phyloP scores from a whole-genome alignment of 495 filamentous ascomycete genomes.

The Choiromyces venosus region DNA sequence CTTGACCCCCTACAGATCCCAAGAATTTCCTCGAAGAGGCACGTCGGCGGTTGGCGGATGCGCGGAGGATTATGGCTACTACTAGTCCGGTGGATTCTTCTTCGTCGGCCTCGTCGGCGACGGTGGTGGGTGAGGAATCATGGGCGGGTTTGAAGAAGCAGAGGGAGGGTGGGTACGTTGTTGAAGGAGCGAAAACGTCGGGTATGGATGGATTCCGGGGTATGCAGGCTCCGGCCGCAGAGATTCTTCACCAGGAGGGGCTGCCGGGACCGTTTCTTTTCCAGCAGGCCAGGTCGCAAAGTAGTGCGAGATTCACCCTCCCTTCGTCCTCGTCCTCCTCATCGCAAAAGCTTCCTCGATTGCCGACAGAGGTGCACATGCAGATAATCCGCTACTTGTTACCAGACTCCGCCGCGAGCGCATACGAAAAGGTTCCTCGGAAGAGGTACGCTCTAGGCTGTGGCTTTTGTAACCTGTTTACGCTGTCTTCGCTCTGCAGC shows the following conservation, averaged over 20 bases:
- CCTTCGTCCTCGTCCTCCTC: too few species aligned
- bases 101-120: too few species aligned
- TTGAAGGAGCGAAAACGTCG: too few species aligned
- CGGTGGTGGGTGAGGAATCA: too few species aligned
- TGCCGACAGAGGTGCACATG: slow-evolving; percentile 38
- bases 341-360: slow-evolving; percentile 18
- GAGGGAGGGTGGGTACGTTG: too few species aligned
- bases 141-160: too few species aligned
- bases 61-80: slow-evolving; percentile 10
- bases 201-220: slow-evolving; percentile 33
- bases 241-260: slow-evolving; percentile 28
- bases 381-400: slow-evolving; percentile 34
- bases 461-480: slow-evolving; percentile 38
- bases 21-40: slow-evolving; percentile 12
- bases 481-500: slow-evolving; percentile 31
- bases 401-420: slow-evolving; percentile 14
- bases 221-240: slow-evolving; percentile 36
- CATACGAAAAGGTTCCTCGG: slow-evolving; percentile 9
- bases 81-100: too few species aligned
- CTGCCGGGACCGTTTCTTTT: slow-evolving; percentile 19
- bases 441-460: slow-evolving; percentile 32
- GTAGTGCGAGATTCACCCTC: too few species aligned
- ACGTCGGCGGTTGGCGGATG: slow-evolving; percentile 13
- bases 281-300: neutral
- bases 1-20: too few species aligned